Conservation (phyloP, 306 rosid genomes). For the Castanopsis chinensis region DNA sequence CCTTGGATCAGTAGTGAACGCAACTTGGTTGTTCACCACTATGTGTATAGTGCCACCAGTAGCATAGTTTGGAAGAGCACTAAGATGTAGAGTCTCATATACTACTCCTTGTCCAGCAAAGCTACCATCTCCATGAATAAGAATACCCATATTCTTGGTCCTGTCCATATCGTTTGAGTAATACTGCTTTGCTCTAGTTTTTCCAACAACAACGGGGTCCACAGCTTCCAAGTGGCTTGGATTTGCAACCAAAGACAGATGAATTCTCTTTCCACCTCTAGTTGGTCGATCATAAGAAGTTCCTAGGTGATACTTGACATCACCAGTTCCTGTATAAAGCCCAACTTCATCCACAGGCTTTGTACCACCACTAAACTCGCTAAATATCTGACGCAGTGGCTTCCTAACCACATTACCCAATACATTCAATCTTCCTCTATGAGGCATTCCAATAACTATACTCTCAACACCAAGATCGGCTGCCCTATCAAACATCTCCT, state of each 20-base stretch:
- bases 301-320: constrained; percentile 94
- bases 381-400: constrained; percentile 88
- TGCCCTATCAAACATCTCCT: constrained; percentile 88
- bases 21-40: constrained; percentile 92
- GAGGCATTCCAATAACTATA: constrained; percentile 95
- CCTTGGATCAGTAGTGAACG: constrained; percentile 89
- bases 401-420: constrained; percentile 90
- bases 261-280: constrained; percentile 81
- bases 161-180: constrained; percentile 68
- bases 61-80: constrained; percentile 89
- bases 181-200: constrained; percentile 94
- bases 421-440: constrained; percentile 81
- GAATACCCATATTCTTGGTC: constrained; percentile 76
- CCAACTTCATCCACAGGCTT: constrained; percentile 87
- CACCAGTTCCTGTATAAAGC: constrained; percentile 94
- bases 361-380: constrained; percentile 80
- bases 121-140: constrained; percentile 98
- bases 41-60: constrained; percentile 97
- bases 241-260: constrained; percentile 87
- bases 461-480: constrained; percentile 98
- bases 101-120: constrained; percentile 99
- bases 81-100: constrained; percentile 89
- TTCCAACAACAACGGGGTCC: constrained; percentile 85
- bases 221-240: constrained; percentile 99
- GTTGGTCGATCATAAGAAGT: constrained; percentile 94